Conservation (phyloP, 768 basidiomycete genomes). For the Agrocybe chaxingu region DNA sequence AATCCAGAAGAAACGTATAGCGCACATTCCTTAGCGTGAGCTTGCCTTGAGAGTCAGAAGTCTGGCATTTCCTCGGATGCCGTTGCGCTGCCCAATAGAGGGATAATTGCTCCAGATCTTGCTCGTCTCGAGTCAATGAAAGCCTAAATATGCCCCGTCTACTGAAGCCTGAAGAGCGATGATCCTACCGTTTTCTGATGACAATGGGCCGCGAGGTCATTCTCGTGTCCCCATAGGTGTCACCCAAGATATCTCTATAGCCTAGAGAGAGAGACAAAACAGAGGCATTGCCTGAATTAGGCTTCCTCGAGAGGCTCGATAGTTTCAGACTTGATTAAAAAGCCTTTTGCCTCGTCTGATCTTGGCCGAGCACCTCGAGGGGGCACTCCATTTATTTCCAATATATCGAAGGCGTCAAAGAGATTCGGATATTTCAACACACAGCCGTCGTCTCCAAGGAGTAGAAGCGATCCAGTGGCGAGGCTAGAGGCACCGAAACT, state of each 20-base stretch:
- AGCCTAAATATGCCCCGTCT: too few relatives aligned
- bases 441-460: too few relatives aligned
- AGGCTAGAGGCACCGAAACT: too few relatives aligned
- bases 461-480: too few relatives aligned
- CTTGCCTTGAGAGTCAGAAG: not conserved
- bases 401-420: not conserved
- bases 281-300: not conserved
- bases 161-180: too few relatives aligned
- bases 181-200: too few relatives aligned
- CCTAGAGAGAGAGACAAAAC: not conserved
- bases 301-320: not conserved
- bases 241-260: not conserved
- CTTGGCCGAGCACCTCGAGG: not conserved
- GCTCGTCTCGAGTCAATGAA: not conserved
- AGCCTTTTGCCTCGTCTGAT: not conserved
- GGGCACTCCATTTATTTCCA: not conserved
- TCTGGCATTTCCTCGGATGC: constrained; percentile 7
- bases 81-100: not conserved
- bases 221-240: too few relatives aligned
- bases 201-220: too few relatives aligned
- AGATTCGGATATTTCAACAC: too few relatives aligned
- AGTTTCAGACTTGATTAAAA: constrained; percentile 5
- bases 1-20: not conserved
- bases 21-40: not conserved
- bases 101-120: not conserved